phyloP scores from a whole-genome alignment of 345 rosid species.

The Heritiera fomes region DNA sequence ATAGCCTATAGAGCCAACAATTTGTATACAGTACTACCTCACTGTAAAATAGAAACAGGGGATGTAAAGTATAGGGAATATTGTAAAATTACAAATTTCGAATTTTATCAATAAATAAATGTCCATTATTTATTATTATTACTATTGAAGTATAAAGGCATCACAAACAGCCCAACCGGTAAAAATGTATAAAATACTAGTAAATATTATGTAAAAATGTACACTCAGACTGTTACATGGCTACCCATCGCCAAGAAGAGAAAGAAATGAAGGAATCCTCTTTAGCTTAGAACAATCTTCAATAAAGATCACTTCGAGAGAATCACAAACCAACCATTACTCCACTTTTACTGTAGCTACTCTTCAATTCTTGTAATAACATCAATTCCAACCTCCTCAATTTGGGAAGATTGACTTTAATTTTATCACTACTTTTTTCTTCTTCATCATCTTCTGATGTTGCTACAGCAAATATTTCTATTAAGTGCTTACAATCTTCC shows the following conservation, averaged over 20 bases:
- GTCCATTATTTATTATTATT: too few relatives aligned
- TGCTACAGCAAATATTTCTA: not conserved
- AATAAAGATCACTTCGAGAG: not conserved
- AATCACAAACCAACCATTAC: not conserved
- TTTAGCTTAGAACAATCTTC: not conserved
- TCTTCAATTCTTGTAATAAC: not conserved
- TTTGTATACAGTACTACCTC: too few relatives aligned
- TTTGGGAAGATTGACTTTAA: not conserved
- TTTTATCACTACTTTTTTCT: not conserved
- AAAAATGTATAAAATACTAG: too few relatives aligned
- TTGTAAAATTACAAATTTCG: too few relatives aligned
- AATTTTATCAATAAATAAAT: too few relatives aligned
- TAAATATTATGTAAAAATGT: too few relatives aligned
- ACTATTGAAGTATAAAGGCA: too few relatives aligned
- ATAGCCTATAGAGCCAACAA: too few relatives aligned
- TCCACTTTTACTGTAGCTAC: not conserved
- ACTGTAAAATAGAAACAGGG: too few relatives aligned
- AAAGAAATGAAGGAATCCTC: not conserved
- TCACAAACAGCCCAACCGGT: too few relatives aligned
- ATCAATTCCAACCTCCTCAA: not conserved
- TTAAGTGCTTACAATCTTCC: not conserved
- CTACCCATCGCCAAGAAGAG: not conserved
- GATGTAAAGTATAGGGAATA: too few relatives aligned
- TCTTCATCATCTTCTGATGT: not conserved
- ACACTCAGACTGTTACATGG: too few relatives aligned